Conservation (phyloP, 1,284 basidiomycete species). For the Tilletia walkeri region DNA sequence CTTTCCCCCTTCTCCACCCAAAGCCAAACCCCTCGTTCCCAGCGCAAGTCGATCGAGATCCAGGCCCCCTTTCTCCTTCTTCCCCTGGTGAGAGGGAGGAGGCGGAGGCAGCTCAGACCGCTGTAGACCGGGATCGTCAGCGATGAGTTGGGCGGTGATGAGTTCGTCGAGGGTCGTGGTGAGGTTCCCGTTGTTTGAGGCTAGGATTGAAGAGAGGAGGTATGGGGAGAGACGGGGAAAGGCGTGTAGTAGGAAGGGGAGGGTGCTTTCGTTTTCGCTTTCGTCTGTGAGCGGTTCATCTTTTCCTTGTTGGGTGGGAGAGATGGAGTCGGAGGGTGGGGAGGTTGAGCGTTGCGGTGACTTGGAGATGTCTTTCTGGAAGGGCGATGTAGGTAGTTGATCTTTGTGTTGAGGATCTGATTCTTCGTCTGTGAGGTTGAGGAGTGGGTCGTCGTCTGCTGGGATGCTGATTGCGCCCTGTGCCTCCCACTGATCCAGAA, state of each 20-base stretch:
- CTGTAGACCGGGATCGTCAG: neutral
- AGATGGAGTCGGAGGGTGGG: no score
- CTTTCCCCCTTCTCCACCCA: no score
- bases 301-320: neutral
- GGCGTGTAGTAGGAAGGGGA: constrained; percentile 8
- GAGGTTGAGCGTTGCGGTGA: neutral
- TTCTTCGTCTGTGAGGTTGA: constrained; percentile 13
- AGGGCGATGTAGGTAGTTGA: no score
- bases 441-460: constrained; percentile 10
- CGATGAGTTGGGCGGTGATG: constrained; percentile 8
- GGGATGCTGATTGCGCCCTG: neutral
- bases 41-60: constrained; percentile 4
- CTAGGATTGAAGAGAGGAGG: neutral
- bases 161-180: constrained; percentile 8
- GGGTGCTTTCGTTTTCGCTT: neutral
- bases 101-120: neutral
- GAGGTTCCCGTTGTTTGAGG: neutral
- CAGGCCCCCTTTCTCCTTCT: neutral
- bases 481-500: constrained; percentile 2
- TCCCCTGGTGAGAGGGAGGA: neutral
- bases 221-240: neutral
- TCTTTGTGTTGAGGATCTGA: neutral
- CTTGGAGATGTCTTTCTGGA: neutral
- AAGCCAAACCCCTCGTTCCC: neutral
- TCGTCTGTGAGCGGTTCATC: neutral